phyloP scores from a whole-genome alignment of 2,329 filamentous ascomycete species.

The Colletotrichum sp. region DNA sequence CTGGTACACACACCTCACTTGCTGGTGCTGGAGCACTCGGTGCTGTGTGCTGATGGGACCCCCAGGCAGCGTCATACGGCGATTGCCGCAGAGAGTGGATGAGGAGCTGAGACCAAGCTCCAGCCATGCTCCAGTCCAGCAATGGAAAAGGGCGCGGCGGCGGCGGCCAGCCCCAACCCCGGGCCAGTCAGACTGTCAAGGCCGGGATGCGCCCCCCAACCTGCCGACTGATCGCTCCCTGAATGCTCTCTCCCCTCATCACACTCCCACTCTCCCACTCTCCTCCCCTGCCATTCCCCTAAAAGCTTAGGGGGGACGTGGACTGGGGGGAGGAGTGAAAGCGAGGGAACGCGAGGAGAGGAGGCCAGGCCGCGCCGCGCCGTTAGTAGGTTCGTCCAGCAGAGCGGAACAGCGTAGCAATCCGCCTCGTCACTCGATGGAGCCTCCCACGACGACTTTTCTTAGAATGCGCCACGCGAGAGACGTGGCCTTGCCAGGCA shows the following conservation, averaged over 20 bases:
- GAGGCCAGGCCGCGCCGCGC: neutral
- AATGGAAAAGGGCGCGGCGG: neutral
- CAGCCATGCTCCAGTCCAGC: neutral
- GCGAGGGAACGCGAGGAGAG: neutral
- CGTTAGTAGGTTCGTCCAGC: neutral
- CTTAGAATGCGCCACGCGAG: neutral
- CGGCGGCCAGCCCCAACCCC: neutral
- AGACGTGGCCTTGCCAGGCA: slow-evolving; percentile 12
- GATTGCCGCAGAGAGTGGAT: slow-evolving; percentile 20
- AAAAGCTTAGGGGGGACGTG: neutral
- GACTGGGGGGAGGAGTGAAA: neutral
- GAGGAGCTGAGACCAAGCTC: slow-evolving; percentile 13
- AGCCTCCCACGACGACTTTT: neutral
- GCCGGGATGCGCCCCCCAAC: neutral
- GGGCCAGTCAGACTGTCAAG: neutral
- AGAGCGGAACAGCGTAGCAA: neutral
- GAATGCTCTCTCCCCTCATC: neutral
- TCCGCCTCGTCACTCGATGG: neutral
- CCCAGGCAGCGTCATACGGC: slow-evolving; percentile 15
- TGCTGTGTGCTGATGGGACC: neutral
- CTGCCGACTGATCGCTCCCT: neutral
- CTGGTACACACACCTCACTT: neutral
- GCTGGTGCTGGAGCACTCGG: neutral
- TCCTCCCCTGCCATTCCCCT: neutral
- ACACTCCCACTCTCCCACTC: neutral